phyloP scores from a whole-genome alignment of 345 rosid genomes.

The Moricandia moricandioides region DNA sequence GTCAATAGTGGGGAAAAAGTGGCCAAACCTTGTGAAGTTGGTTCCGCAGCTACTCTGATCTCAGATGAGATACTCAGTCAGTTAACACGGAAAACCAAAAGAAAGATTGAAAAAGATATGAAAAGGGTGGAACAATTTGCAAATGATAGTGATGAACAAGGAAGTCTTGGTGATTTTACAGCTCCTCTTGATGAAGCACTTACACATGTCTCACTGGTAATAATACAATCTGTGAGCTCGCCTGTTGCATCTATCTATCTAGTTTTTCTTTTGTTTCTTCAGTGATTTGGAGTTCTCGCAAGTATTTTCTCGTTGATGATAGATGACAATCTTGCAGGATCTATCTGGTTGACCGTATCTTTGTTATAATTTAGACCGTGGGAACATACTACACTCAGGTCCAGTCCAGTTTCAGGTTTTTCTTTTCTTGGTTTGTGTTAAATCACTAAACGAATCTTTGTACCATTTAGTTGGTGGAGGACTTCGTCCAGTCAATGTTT shows the following conservation, averaged over 20 bases:
- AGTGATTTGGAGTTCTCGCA: neutral
- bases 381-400: conserved; percentile 94
- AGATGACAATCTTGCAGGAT: conserved; percentile 52
- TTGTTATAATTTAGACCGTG: conserved; percentile 77
- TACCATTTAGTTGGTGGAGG: conserved; percentile 76
- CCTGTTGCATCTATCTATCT: too few species aligned
- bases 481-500: conserved; percentile 88
- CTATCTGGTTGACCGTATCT: conserved; percentile 81
- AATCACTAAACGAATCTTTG: conserved; percentile 6
- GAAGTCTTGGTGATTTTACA: conserved; percentile 81
- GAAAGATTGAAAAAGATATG: conserved; percentile 60
- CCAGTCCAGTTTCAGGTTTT: neutral
- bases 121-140: conserved; percentile 49
- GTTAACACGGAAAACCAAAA: conserved; percentile 63
- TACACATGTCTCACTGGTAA: conserved; percentile 45
- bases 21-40: conserved; percentile 37
- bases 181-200: conserved; percentile 92
- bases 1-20: conserved; percentile 48
- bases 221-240: neutral
- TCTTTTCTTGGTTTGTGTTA: conserved; percentile 4
- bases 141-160: conserved; percentile 40
- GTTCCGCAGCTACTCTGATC: conserved; percentile 56
- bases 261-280: neutral
- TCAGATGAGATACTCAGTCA: conserved; percentile 72
- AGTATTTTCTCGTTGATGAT: neutral